Percentiles rank a stretch among this genome's conserved stretches.
Conservation (phyloP, 1,284 basidiomycete species). For the Microbotryum silenes-acaulis region DNA sequence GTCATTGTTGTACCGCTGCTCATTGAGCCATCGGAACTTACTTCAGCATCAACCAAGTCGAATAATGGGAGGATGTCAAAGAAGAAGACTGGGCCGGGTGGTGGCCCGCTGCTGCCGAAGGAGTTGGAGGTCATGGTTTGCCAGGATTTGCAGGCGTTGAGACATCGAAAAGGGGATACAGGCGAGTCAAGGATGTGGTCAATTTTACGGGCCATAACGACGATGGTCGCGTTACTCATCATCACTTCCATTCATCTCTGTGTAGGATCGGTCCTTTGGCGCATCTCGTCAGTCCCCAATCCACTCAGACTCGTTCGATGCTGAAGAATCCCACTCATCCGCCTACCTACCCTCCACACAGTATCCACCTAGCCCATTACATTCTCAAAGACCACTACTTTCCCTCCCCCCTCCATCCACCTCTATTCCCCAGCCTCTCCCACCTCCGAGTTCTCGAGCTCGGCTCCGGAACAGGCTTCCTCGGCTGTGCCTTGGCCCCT, state of each 20-base stretch:
- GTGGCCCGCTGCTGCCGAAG: conserved; percentile 1
- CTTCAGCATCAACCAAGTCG: neutral
- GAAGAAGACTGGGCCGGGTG: neutral
- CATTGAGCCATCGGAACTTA: neutral
- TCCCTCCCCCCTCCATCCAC: conserved; percentile 6
- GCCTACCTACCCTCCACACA: neutral
- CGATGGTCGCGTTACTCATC: too few species aligned
- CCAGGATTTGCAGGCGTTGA: conserved; percentile 14
- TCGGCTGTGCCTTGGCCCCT: conserved; percentile 22
- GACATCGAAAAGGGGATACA: conserved; percentile 26
- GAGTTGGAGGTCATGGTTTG: conserved; percentile 16
- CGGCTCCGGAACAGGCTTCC: conserved; percentile 30
- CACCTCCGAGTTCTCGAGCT: conserved; percentile 29
- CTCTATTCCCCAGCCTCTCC: conserved; percentile 5
- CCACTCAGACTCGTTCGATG: neutral
- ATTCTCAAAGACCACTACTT: conserved; percentile 18
- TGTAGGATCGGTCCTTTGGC: conserved; percentile 28
- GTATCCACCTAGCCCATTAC: conserved; percentile 17
- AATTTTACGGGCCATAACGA: neutral
- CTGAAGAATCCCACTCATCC: neutral
- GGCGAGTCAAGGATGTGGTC: neutral
- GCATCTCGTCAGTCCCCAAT: neutral
- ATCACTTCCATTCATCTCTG: neutral
- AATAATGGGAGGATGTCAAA: neutral
- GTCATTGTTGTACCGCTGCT: conserved; percentile 11